A percentile compares a stretch with the other conserved stretches of the same genome.
Conservation (phyloP, 2,329 filamentous ascomycete species). For the Colletotrichum sp. region DNA sequence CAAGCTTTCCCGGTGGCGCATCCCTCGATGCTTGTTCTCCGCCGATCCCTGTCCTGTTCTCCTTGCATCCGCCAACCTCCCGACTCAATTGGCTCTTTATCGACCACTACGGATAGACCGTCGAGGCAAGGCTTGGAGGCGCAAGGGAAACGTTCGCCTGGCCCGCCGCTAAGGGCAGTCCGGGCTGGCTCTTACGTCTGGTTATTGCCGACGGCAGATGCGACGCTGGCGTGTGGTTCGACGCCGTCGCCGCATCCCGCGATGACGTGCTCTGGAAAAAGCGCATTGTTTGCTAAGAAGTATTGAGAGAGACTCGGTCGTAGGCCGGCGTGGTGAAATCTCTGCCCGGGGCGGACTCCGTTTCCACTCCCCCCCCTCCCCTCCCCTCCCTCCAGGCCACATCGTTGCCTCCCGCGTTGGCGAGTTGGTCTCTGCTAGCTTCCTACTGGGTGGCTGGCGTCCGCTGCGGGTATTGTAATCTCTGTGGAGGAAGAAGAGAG, state of each 20-base stretch:
- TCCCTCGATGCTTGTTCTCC: slow-evolving; percentile 4
- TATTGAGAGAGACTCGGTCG: background rate
- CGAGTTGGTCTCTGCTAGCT: background rate
- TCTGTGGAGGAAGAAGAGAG: background rate
- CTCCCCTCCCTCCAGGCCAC: background rate
- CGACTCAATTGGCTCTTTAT: background rate
- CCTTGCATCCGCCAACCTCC: background rate
- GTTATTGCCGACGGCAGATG: background rate
- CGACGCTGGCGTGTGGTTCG: background rate
- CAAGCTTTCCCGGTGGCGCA: slow-evolving; percentile 18
- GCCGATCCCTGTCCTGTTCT: background rate
- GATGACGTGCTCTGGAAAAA: slow-evolving; percentile 8
- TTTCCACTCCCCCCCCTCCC: background rate
- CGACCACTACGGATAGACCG: background rate
- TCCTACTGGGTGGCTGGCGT: background rate
- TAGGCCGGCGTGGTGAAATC: background rate
- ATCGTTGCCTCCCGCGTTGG: background rate
- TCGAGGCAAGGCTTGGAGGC: background rate
- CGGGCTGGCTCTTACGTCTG: background rate
- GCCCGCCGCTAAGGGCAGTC: background rate
- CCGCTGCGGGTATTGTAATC: slow-evolving; percentile 1
- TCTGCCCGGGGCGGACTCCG: background rate
- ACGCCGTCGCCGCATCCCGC: background rate
- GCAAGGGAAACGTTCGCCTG: background rate
- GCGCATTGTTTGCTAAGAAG: background rate